Conservation (phyloP, 140 eudicot species). For the Flaveria floridana region DNA sequence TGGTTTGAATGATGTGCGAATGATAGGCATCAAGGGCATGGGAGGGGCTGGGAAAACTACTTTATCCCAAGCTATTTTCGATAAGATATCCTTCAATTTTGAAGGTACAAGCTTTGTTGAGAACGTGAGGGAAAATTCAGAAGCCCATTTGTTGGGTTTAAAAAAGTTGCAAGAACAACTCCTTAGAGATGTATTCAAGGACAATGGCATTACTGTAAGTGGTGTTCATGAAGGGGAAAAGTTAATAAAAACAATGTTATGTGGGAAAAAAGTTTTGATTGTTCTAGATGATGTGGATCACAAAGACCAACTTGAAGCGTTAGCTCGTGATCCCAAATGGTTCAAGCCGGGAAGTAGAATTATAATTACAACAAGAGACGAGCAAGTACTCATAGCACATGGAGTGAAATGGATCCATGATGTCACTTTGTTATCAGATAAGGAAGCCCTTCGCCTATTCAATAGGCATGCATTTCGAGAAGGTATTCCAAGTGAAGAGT, state of each 20-base stretch:
- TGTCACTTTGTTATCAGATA: background rate
- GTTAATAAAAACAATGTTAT: background rate
- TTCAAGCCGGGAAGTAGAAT: constrained; percentile 24
- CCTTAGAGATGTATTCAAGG: background rate
- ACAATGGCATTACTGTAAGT: background rate
- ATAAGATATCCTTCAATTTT: background rate
- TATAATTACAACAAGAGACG: constrained; percentile 27
- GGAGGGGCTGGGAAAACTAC: constrained; percentile 32
- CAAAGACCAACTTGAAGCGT: constrained; percentile 6
- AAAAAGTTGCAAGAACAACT: constrained; percentile 14
- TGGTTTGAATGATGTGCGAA: constrained; percentile 9
- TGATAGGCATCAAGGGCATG: constrained; percentile 25
- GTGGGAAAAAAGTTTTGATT: constrained; percentile 13
- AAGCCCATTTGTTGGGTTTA: background rate
- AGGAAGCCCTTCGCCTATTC: constrained; percentile 18
- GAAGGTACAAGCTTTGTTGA: constrained; percentile 30
- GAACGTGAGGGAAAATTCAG: constrained; percentile 11
- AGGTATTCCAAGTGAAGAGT: background rate
- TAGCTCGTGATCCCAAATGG: constrained; percentile 25
- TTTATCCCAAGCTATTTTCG: constrained; percentile 15
- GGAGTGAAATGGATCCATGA: background rate
- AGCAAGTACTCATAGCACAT: background rate
- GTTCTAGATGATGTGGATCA: constrained; percentile 33
- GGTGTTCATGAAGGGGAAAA: constrained; percentile 9
- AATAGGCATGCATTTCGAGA: constrained; percentile 22